Evolutionary conservation across 2,329 filamentous ascomycete species (phyloP).

Genomic region (Rhinocladiella mackenziei): DNA sequence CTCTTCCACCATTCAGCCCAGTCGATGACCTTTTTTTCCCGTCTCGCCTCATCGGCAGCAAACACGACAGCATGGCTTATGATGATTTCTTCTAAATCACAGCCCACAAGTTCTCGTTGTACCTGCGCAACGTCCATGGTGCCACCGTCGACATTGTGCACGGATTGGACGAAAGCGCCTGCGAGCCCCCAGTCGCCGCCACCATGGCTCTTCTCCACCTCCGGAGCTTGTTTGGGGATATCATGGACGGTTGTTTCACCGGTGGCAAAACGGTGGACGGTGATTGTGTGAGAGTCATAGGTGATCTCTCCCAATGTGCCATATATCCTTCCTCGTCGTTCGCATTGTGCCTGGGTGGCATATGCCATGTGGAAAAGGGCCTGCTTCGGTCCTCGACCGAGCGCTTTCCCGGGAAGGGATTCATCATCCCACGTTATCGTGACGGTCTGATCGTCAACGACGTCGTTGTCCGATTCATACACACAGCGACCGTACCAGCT

Average conservation of each 20-base stretch:
- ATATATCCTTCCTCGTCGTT: conserved; percentile 80
- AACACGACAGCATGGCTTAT: conserved; percentile 90
- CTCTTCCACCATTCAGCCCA: conserved; percentile 68
- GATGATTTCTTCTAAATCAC: conserved; percentile 80
- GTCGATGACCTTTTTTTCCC: conserved; percentile 63
- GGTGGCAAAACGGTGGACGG: conserved; percentile 66
- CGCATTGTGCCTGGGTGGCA: conserved; percentile 79
- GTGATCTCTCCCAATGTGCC: conserved; percentile 80
- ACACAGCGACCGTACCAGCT: conserved; percentile 91
- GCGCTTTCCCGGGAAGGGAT: conserved; percentile 29
- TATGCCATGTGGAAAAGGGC: conserved; percentile 93
- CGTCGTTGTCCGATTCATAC: conserved; percentile 87
- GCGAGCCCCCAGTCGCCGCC: conserved; percentile 78
- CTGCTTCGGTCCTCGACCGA: conserved; percentile 66
- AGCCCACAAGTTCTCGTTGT: conserved; percentile 72
- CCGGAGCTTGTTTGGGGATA: conserved; percentile 57
- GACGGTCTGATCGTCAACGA: conserved; percentile 88
- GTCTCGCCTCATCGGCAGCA: conserved; percentile 82
- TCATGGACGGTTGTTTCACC: conserved; percentile 52
- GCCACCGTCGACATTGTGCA: conserved; percentile 71
- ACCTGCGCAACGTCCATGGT: conserved; percentile 64
- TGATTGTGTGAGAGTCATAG: conserved; percentile 76
- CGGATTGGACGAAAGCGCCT: conserved; percentile 75
- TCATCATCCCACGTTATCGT: conserved; percentile 84
- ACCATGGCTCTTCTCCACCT: conserved; percentile 59